These are phyloP conservation scores for Naganishia sp. DNA, from an alignment of 1,284 basidiomycete species.

Conservation along the genomic window DNA sequence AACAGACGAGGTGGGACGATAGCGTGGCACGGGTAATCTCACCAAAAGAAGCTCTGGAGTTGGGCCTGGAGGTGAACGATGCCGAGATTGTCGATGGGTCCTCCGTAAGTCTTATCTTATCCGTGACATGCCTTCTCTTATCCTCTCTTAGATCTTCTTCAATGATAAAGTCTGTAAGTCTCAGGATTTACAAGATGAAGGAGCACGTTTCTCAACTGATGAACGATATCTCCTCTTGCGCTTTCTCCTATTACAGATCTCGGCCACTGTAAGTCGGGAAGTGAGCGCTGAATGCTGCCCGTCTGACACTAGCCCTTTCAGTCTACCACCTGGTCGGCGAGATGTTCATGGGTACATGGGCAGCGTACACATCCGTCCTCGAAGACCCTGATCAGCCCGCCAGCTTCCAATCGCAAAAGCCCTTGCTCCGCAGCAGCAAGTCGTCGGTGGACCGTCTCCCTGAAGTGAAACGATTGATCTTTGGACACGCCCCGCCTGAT, in stretches of 20 bases:
- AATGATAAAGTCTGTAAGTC: slow-evolving; percentile 21
- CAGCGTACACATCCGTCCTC: slow-evolving; percentile 32
- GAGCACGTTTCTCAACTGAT: neutral
- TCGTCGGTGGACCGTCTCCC: slow-evolving; percentile 5
- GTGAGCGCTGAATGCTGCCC: neutral
- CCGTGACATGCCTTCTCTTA: no score
- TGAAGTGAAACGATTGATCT: slow-evolving; percentile 2
- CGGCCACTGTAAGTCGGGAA: slow-evolving; percentile 11
- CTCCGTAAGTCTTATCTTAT: neutral
- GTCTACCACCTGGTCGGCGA: slow-evolving; percentile 47
- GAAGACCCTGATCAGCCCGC: neutral
- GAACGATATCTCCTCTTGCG: neutral
- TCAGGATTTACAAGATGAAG: neutral
- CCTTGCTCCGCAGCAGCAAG: neutral
- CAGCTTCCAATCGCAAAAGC: neutral
- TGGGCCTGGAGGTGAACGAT: neutral
- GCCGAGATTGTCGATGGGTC: slow-evolving; percentile 11
- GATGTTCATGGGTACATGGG: slow-evolving; percentile 42
- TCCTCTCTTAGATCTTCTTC: slow-evolving; percentile 15
- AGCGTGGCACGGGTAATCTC: slow-evolving; percentile 8
- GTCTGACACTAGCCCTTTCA: slow-evolving; percentile 10
- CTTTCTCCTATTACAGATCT: slow-evolving; percentile 4
- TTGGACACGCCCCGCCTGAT: slow-evolving; percentile 4
- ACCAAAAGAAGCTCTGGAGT: neutral
- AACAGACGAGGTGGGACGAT: neutral